These are phyloP conservation scores for Quercus dentata DNA, from an alignment of 306 rosid genomes.

Conservation along the genomic window DNA sequence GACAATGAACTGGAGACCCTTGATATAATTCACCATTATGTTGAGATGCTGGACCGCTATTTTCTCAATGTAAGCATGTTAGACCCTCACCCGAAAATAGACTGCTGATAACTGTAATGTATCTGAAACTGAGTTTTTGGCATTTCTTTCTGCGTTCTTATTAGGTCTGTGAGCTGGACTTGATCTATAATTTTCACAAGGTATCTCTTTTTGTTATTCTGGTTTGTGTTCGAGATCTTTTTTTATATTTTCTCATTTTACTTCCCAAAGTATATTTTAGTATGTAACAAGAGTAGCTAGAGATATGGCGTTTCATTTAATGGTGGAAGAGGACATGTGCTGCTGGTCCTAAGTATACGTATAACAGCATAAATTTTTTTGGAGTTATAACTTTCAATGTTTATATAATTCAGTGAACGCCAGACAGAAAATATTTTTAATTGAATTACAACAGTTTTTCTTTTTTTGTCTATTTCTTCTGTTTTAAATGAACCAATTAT, in stretches of 20 bases:
- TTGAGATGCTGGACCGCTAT: conserved; percentile 91
- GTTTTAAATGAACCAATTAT: too few relatives aligned
- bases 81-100: conserved; percentile 13
- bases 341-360: too few relatives aligned
- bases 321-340: too few relatives aligned
- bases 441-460: too few relatives aligned
- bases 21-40: conserved; percentile 84
- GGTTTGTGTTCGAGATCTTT: conserved; percentile 3
- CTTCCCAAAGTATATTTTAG: background rate
- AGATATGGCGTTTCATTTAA: too few relatives aligned
- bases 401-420: too few relatives aligned
- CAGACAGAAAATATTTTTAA: too few relatives aligned
- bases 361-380: too few relatives aligned
- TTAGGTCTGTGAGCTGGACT: conserved; percentile 82
- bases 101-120: background rate
- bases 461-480: too few relatives aligned
- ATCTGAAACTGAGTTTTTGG: background rate
- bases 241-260: conserved; percentile 1
- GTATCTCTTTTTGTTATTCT: conserved; percentile 26
- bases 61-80: conserved; percentile 77
- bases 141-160: conserved; percentile 6
- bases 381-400: too few relatives aligned
- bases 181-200: conserved; percentile 93
- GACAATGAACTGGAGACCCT: conserved; percentile 90
- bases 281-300: background rate